Conservation (phyloP, 768 basidiomycete genomes). For the Calocera viscosa region DNA sequence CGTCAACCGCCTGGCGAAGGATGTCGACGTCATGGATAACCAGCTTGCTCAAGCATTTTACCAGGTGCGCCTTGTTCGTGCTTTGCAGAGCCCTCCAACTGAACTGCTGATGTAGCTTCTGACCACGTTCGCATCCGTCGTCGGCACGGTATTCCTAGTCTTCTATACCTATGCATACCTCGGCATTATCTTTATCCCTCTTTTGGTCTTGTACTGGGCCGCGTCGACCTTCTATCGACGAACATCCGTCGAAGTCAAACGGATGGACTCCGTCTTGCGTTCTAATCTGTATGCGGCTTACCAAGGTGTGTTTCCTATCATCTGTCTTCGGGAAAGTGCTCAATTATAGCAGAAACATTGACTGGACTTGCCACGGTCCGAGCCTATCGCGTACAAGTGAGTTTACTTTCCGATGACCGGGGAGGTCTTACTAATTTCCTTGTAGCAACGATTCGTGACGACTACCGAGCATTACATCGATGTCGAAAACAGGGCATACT, state of each 20-base stretch:
- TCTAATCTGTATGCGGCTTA: constrained; percentile 43
- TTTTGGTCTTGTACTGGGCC: constrained; percentile 41
- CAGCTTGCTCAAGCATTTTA: constrained; percentile 14
- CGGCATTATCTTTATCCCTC: constrained; percentile 48
- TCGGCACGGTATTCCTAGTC: constrained; percentile 22
- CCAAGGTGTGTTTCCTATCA: constrained; percentile 28
- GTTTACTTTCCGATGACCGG: too few relatives aligned
- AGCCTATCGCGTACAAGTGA: constrained; percentile 44
- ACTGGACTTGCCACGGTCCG: constrained; percentile 53
- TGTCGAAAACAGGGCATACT: constrained; percentile 49
- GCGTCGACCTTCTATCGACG: constrained; percentile 43
- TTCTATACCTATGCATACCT: constrained; percentile 46
- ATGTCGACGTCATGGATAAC: constrained; percentile 28
- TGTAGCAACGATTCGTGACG: constrained; percentile 37
- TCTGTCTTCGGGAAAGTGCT: not conserved
- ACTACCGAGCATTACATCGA: constrained; percentile 45
- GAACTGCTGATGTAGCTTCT: not conserved
- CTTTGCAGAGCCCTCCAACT: not conserved
- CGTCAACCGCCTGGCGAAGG: constrained; percentile 25
- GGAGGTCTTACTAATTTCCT: not conserved
- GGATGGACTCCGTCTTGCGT: constrained; percentile 46
- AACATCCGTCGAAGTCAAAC: constrained; percentile 32
- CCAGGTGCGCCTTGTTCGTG: not conserved
- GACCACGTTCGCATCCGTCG: not conserved
- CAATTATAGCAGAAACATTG: constrained; percentile 36